These are phyloP conservation scores for Zymoseptoria ardabiliae DNA, from an alignment of 2,329 filamentous ascomycete genomes.

Conservation along the genomic window DNA sequence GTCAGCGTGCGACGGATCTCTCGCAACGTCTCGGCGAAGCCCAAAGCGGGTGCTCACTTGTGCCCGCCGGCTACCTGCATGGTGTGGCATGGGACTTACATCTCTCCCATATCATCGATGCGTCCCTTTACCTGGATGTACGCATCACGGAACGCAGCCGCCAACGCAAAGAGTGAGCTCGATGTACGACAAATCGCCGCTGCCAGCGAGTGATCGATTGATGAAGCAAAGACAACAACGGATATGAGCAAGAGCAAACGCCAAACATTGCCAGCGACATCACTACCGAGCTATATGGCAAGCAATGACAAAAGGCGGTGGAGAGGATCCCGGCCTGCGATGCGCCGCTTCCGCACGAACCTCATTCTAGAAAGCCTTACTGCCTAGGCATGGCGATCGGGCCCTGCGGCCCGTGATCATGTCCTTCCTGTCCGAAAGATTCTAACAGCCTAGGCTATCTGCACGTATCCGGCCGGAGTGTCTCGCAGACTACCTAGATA, in stretches of 20 bases:
- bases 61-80: slow-evolving; percentile 9
- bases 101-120: background rate
- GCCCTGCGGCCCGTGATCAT: slow-evolving; percentile 1
- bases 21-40: slow-evolving; percentile 9
- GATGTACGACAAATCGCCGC: background rate
- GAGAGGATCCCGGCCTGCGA: slow-evolving; percentile 6
- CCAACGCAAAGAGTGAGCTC: background rate
- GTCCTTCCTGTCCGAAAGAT: background rate
- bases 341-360: slow-evolving; percentile 15
- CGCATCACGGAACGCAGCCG: background rate
- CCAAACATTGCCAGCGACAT: slow-evolving; percentile 10
- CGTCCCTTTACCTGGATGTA: background rate
- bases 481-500: slow-evolving; percentile 3
- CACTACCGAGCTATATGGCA: slow-evolving; percentile 9
- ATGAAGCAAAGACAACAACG: background rate
- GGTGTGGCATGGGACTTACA: slow-evolving; percentile 10
- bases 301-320: slow-evolving; percentile 16
- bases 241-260: slow-evolving; percentile 11
- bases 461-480: slow-evolving; percentile 13
- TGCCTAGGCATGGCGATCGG: slow-evolving; percentile 9
- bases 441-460: slow-evolving; percentile 6
- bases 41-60: slow-evolving; percentile 8
- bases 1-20: slow-evolving; percentile 14
- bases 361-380: slow-evolving; percentile 17
- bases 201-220: background rate